Base-by-base conservation (phyloP, 108 stramenopile species). In the Nannochloropsis salina region DNA sequence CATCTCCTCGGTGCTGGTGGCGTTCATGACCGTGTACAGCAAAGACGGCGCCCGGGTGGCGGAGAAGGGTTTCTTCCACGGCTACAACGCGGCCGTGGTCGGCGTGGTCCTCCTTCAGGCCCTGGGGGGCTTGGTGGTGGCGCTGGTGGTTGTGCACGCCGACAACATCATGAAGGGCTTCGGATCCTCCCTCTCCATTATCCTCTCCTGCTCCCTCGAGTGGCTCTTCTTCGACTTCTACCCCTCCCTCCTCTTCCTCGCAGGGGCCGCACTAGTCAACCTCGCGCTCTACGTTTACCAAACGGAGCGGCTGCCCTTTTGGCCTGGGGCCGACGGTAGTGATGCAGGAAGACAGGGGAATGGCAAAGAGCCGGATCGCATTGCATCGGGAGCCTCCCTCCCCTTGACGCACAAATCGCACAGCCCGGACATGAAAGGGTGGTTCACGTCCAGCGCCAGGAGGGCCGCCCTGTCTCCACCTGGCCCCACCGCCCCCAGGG, bases 101-200 rank as follows among this genome's bases (percentile, higher is more conserved):
- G 87, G 86, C 15, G 90, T 90, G 8, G 42, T 90, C 42, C 3
- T 89, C 22, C 84, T 92, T 5, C 97, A 99, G 86, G 98, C 97
- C 3, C 93, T 93, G 9, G 98, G 98, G 9, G 98, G 97, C 9
- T 90, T 99, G 80, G 94, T 99, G 44, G 96, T 98, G 81, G 98
- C 96, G 9, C 94, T 97, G 9, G 96, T 98, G 21, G 95, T 97
- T 12, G 97, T 96, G 90, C 97, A 98, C 88, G 96, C 97, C 12
- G 96, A 98, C 93, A 98, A 97, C 89, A 96, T 98, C 10, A 85
- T 96, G 86, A 98, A 98, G 86, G 94, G 95, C 18, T 99, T 98
- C 90, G 98, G 97, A 2, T 94, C 96, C 2, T 95, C 96, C 8
- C 94, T 99, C 81, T 93, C 93, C 82, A 99, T 99, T 43, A 86